Base-by-base conservation (phyloP, 139 green algal genomes). In the Chlamydomonas eustigma region DNA sequence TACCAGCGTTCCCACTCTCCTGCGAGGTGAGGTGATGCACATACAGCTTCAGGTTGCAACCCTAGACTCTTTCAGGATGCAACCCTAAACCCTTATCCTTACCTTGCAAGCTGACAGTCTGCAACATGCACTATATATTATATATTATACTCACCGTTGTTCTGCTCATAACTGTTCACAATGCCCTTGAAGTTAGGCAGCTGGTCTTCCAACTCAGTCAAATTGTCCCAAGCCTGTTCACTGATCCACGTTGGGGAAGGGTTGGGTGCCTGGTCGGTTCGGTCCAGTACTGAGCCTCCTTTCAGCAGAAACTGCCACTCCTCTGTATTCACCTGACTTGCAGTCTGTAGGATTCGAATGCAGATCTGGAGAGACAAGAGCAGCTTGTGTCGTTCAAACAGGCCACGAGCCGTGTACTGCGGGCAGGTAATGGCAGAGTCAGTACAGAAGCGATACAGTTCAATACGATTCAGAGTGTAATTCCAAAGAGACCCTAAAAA, bases 371-470 rank as follows among this genome's bases (percentile, higher is more conserved):
- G 85, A 8, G 85, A 91, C 39, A 97, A 85, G 75, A 97, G 91
- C 88, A 96, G 87, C 86, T 96, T 96, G 86, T 96, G 90, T 51
- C 80, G 79, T 84, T 94, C 91, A 78, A 96, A 96, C 66, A 96
- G 82, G n/a, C 87, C 90, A 34, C 91, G 85, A 28, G 88, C 79
- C 1, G 86, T 91, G 83, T 95, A 95, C 78, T 58, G 44, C 44
- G 18, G 44, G 44, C 44, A 58, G 18, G 12, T n/a, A n/a, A n/a
- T n/a, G n/a, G n/a, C n/a, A n/a, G n/a, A n/a, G n/a, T n/a, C n/a
- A n/a, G n/a, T n/a, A n/a, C n/a, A n/a, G n/a, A n/a, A n/a, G n/a
- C n/a, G n/a, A n/a, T n/a, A n/a, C n/a, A n/a, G n/a, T n/a, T n/a
- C n/a, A n/a, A n/a, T n/a, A n/a, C n/a, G n/a, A n/a, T n/a, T n/a